Evolutionary conservation across 495 filamentous ascomycete species (phyloP).

Genomic region (Penicillium atrosanguineum): DNA sequence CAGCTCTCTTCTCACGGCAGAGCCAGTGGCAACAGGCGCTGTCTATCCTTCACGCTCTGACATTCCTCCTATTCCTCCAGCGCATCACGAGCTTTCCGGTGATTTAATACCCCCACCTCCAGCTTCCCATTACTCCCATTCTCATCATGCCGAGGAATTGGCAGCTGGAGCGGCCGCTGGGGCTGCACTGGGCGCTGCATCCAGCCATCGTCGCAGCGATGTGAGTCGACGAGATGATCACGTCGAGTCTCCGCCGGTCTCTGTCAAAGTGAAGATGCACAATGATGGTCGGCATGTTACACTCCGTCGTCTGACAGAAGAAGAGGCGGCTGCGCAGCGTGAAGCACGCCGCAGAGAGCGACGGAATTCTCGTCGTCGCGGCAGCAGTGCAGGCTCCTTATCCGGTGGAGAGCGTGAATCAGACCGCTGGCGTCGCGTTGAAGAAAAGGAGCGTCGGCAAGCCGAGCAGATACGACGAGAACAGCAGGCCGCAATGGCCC

Average conservation of each 20-base stretch:
- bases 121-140: conserved; percentile 17
- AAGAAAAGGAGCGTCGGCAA: conserved; percentile 50
- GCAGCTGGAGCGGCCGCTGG: conserved; percentile 33
- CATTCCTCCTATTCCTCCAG: conserved; percentile 46
- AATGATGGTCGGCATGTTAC: conserved; percentile 79
- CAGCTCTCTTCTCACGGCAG: conserved; percentile 28
- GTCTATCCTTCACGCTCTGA: conserved; percentile 31
- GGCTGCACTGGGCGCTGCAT: conserved; percentile 25
- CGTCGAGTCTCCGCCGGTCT: conserved; percentile 61
- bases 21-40: conserved; percentile 37
- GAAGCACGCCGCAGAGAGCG: conserved; percentile 51
- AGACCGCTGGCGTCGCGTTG: conserved; percentile 52
- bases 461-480: conserved; percentile 48
- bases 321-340: conserved; percentile 68
- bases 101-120: conserved; percentile 50
- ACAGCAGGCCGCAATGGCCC: conserved; percentile 33
- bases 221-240: conserved; percentile 35
- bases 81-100: conserved; percentile 52
- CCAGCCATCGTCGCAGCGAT: conserved; percentile 35
- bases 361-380: conserved; percentile 39
- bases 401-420: conserved; percentile 38
- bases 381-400: conserved; percentile 44
- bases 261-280: conserved; percentile 78
- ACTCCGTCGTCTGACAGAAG: conserved; percentile 72
- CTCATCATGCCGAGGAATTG: conserved; percentile 28